phyloP scores from a whole-genome alignment of 345 rosid species.

The Syzygium oleosum region DNA sequence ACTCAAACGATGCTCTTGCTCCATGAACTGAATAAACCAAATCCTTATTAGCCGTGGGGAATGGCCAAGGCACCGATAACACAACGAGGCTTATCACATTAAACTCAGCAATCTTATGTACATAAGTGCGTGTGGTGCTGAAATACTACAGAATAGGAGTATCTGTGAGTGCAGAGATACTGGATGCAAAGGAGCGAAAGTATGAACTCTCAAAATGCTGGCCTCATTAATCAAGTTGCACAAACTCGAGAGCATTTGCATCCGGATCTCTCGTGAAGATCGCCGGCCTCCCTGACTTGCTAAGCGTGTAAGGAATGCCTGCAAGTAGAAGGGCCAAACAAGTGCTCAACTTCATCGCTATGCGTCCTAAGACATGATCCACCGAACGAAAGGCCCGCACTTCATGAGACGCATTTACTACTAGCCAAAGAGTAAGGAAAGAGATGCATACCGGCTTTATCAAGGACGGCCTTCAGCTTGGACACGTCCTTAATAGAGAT shows the following conservation, averaged over 20 bases:
- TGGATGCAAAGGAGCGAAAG: neutral
- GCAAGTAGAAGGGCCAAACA: conserved; percentile 2
- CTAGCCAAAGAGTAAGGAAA: neutral
- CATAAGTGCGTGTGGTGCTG: neutral
- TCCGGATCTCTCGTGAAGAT: conserved; percentile 89
- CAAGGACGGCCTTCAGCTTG: conserved; percentile 59
- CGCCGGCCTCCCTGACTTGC: conserved; percentile 88
- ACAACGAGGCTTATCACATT: neutral
- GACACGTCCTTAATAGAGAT: conserved; percentile 73
- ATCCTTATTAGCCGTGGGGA: neutral
- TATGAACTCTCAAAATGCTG: neutral
- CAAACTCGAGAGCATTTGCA: conserved; percentile 87
- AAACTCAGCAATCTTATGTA: neutral
- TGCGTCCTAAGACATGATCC: neutral
- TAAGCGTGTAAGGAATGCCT: conserved; percentile 76
- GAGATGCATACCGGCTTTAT: conserved; percentile 54
- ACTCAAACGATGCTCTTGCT: too few relatives aligned
- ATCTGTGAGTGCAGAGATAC: neutral
- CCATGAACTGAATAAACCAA: too few relatives aligned
- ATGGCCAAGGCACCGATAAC: neutral
- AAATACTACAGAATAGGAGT: neutral
- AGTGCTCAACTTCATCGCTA: neutral
- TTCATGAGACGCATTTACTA: neutral
- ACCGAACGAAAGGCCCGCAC: neutral
- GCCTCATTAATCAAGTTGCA: conserved; percentile 41